These are phyloP conservation scores for Helianthus tuberosus DNA, from an alignment of 129 eudicot genomes.

Conservation along the genomic window DNA sequence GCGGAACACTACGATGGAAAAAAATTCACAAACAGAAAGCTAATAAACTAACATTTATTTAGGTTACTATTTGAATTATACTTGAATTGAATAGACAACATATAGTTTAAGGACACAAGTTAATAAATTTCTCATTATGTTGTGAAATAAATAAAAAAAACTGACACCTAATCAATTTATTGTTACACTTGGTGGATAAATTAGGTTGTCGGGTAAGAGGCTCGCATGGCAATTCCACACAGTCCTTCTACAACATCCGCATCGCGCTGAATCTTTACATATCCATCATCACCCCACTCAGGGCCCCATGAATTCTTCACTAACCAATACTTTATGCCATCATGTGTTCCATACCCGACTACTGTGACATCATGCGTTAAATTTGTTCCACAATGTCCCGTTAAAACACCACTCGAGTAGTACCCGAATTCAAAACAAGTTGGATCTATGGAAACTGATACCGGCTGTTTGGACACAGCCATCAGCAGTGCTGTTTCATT, in stretches of 20 bases:
- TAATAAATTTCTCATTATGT: too few relatives aligned
- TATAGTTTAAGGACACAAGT: too few relatives aligned
- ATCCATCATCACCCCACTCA: slow-evolving; percentile 78
- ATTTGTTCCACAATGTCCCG: slow-evolving; percentile 59
- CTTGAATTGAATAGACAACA: too few relatives aligned
- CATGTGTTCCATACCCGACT: slow-evolving; percentile 76
- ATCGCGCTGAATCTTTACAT: slow-evolving; percentile 65
- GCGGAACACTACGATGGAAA: too few relatives aligned
- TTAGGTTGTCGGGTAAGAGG: slow-evolving; percentile 56
- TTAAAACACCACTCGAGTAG: slow-evolving; percentile 27
- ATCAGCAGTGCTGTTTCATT: slow-evolving; percentile 25
- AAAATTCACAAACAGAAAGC: too few relatives aligned
- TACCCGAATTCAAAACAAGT: slow-evolving; percentile 12
- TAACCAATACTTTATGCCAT: slow-evolving; percentile 75
- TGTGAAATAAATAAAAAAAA: too few relatives aligned
- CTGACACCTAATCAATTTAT: too few relatives aligned
- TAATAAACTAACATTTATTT: too few relatives aligned
- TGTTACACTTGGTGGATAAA: too few relatives aligned
- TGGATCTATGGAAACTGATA: slow-evolving; percentile 26
- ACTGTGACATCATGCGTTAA: slow-evolving; percentile 73
- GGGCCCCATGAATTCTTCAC: slow-evolving; percentile 86
- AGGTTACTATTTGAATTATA: too few relatives aligned
- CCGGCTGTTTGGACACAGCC: slow-evolving; percentile 32
- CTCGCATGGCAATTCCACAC: slow-evolving; percentile 83
- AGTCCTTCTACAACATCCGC: slow-evolving; percentile 49